Evolutionary conservation across 1,284 basidiomycete species (phyloP), one percentile per base, ranked within the genome.

Genomic region (Mycena citricolor): DNA sequence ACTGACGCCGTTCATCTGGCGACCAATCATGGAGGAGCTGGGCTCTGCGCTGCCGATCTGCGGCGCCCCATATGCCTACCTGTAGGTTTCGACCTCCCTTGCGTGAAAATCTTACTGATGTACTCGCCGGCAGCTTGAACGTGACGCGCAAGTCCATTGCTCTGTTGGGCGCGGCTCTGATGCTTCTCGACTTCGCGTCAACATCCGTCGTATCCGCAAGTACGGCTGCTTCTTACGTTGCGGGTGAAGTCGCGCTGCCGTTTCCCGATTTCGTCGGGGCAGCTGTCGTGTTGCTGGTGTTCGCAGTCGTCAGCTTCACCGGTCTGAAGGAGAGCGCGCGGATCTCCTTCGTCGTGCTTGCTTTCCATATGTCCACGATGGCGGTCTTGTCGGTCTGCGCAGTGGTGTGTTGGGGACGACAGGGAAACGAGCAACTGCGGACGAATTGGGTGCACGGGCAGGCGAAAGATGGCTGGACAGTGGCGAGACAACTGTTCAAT

Each of bases 171-270:
- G 83, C 83, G 1, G 70, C 79, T 0, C 64, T 84, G 5, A 70
- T 84, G 1, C 63, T 86, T 11, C 66, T 87, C 2, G 85, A 87
- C 57, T 83, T 80, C 35, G 67, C 79, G 2, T 73, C 80, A 1
- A 87, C 83, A 0, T 69, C 77, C 0, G 74, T 83, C 11, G 81
- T 86, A 12, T 85, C 84, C 1, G 82, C 85, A 0, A 79, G 82
- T 1, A 85, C 84, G 0, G 83, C 83, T 0, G 69, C 74, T 7
- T 69, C 76, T 3, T 87, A 87, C 54, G 71, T 87, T n/a, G 66
- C 69, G 2, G 81, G 78, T 10, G 83, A 87, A 59, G 68, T 81
- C 7, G 44, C 57, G 2, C 57, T 79, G 4, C 76, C 79, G 0
- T 77, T 83, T 51, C 75, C 79, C 0, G 51, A 66, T 8, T 76